Percentiles rank a stretch among this genome's conserved stretches.
phyloP scores from a whole-genome alignment of 352 stramenopile species.

The Phytopythium chamaehyphon region DNA sequence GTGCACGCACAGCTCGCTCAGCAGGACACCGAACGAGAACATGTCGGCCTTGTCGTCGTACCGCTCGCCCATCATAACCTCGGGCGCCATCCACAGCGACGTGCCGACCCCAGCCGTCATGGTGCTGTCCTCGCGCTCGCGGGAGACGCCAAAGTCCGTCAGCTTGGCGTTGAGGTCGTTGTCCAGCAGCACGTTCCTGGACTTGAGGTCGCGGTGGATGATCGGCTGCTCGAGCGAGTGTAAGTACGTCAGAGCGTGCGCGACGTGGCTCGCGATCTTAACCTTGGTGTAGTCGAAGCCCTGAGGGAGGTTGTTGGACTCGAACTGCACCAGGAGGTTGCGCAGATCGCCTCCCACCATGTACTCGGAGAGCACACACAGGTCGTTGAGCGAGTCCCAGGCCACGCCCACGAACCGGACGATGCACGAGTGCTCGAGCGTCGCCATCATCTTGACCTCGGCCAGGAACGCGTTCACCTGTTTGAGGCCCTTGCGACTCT shows the following conservation, averaged over 20 bases:
- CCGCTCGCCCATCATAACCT: neutral
- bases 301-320: neutral
- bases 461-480: too few species aligned
- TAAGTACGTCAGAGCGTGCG: neutral
- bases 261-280: neutral
- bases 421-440: neutral
- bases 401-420: too few species aligned
- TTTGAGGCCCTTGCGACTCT: too few species aligned
- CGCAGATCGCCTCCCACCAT: neutral
- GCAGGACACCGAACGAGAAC: neutral
- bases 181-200: slow-evolving; percentile 74
- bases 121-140: slow-evolving; percentile 14
- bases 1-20: neutral
- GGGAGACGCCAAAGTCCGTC: slow-evolving; percentile 44
- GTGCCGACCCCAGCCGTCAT: slow-evolving; percentile 13
- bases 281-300: neutral
- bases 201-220: slow-evolving; percentile 81
- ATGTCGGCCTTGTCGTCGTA: neutral
- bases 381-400: too few species aligned
- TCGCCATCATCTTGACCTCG: too few species aligned
- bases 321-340: neutral
- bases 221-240: slow-evolving; percentile 11
- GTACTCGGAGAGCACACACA: neutral
- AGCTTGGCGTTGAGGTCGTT: slow-evolving; percentile 22
- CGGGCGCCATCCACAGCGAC: neutral